Conservation (phyloP, 768 basidiomycete genomes). For the Boletellus ananiceps region DNA sequence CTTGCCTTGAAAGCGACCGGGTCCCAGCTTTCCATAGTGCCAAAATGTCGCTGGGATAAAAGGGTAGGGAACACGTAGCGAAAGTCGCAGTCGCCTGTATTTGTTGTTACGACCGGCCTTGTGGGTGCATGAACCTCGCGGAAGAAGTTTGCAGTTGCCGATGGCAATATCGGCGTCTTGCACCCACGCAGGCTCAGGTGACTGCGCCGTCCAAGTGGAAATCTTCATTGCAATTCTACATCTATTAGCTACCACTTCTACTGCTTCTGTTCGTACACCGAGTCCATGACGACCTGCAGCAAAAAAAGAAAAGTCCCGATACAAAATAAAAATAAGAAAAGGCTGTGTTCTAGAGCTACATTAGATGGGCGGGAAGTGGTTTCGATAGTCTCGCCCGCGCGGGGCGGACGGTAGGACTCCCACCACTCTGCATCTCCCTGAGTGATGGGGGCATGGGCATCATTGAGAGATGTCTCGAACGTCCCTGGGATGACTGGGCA, state of each 20-base stretch:
- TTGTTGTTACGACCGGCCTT: neutral
- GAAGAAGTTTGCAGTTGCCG: too few species aligned
- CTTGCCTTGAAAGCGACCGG: constrained; percentile 29
- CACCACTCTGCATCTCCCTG: neutral
- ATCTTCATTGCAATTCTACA: neutral
- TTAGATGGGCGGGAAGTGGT: constrained; percentile 12
- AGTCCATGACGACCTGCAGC: neutral
- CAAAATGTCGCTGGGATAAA: neutral
- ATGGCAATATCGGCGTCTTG: neutral
- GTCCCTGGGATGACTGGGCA: neutral
- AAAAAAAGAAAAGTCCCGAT: constrained; percentile 1
- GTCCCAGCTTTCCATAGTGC: constrained; percentile 29
- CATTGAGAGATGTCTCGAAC: constrained; percentile 18
- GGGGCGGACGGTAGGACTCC: constrained; percentile 2
- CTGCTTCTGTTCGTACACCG: neutral
- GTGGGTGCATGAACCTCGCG: neutral
- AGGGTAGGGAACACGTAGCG: neutral
- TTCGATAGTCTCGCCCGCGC: constrained; percentile 15
- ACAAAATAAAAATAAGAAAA: neutral
- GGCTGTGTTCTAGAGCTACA: constrained; percentile 14
- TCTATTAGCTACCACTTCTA: neutral
- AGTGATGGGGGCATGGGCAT: constrained; percentile 13
- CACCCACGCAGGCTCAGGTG: too few species aligned
- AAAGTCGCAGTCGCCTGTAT: neutral
- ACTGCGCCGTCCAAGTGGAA: neutral